Conservation (phyloP, 2,329 filamentous ascomycete species). For the Botrytis cinerea region DNA sequence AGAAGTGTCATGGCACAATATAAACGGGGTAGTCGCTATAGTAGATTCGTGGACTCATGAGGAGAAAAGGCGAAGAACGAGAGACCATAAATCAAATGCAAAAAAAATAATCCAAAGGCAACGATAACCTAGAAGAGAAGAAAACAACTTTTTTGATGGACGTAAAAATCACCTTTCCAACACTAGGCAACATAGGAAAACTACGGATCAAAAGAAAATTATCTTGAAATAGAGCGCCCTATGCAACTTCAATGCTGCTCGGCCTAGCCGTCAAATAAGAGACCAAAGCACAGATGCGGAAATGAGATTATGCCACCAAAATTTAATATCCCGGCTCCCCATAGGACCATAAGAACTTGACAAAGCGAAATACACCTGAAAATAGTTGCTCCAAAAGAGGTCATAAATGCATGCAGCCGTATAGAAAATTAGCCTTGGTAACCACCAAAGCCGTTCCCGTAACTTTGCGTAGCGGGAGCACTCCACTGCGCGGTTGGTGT, state of each 20-base stretch:
- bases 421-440: conserved; percentile 57
- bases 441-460: conserved; percentile 61
- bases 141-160: conserved; percentile 41
- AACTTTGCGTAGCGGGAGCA: conserved; percentile 61
- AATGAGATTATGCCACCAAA: conserved; percentile 33
- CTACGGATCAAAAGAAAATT: conserved; percentile 36
- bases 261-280: conserved; percentile 34
- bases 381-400: conserved; percentile 24
- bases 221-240: conserved; percentile 37
- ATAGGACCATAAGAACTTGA: conserved; percentile 29
- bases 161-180: conserved; percentile 40
- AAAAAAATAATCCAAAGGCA: conserved; percentile 35
- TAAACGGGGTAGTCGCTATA: conserved; percentile 44
- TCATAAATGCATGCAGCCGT: conserved; percentile 18
- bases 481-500: conserved; percentile 44
- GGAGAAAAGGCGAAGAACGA: conserved; percentile 37
- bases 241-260: conserved; percentile 38
- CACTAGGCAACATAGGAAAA: conserved; percentile 36
- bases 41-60: conserved; percentile 45
- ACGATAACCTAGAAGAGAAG: conserved; percentile 41
- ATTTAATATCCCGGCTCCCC: conserved; percentile 36
- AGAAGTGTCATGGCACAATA: conserved; percentile 34
- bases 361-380: conserved; percentile 30
- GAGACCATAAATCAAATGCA: conserved; percentile 38
- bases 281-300: conserved; percentile 35